These are phyloP conservation scores for Eucalyptus marginata DNA, from an alignment of 345 rosid genomes.

Conservation along the genomic window DNA sequence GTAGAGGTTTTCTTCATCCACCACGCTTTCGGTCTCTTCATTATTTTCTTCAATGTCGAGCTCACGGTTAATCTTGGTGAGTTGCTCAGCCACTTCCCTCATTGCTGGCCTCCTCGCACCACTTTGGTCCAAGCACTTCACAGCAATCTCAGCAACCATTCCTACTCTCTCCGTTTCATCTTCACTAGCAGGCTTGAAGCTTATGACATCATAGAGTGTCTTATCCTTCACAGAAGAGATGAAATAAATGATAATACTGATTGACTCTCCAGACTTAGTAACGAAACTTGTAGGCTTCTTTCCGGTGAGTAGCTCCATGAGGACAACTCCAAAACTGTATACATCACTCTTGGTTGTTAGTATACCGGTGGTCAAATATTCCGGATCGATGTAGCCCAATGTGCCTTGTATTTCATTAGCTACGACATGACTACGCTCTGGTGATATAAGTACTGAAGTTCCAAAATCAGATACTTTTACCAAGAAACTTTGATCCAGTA, in stretches of 20 bases:
- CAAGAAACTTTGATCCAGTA: background rate
- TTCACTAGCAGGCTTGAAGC: background rate
- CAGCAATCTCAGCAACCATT: background rate
- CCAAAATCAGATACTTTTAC: background rate
- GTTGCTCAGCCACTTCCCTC: background rate
- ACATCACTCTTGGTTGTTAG: background rate
- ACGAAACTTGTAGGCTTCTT: background rate
- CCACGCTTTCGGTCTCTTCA: background rate
- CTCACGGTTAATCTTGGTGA: background rate
- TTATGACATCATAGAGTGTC: background rate
- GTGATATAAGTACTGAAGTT: background rate
- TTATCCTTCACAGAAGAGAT: background rate
- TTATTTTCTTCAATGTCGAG: background rate
- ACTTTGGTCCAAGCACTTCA: background rate
- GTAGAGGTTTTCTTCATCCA: background rate
- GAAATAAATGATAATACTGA: background rate
- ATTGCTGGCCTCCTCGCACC: background rate
- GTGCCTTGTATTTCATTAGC: background rate
- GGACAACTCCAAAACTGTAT: background rate
- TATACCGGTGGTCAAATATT: background rate
- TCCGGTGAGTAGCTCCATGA: background rate
- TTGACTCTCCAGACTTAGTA: background rate
- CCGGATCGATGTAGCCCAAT: background rate
- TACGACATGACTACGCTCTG: background rate
- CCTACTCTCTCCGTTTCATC: background rate